Conservation (phyloP, 2,329 filamentous ascomycete species). For the Emergomyces africanus region DNA sequence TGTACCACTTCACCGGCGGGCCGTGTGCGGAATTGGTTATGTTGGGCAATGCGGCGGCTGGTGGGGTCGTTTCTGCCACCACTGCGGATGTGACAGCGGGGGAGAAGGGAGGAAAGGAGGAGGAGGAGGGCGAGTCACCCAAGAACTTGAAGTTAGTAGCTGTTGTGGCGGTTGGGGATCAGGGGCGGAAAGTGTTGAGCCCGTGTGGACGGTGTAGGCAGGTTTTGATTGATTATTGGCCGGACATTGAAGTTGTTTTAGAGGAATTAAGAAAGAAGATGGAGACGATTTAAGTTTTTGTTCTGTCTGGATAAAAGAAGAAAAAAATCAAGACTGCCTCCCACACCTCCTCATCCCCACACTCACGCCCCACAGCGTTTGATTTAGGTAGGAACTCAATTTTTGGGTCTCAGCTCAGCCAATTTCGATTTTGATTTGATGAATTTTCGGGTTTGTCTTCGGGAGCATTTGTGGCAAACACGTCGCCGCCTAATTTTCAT, state of each 20-base stretch:
- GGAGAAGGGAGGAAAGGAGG: background rate
- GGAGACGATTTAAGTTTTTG: too few species aligned
- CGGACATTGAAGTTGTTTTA: constrained; percentile 15
- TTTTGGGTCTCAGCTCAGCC: too few species aligned
- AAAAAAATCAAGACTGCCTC: too few species aligned
- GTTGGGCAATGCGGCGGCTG: constrained; percentile 16
- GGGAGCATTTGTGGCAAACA: too few species aligned
- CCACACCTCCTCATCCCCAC: too few species aligned
- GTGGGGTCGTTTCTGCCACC: constrained; percentile 2
- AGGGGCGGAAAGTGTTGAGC: constrained; percentile 13
- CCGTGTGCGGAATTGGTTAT: constrained; percentile 20
- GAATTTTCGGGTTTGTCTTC: too few species aligned
- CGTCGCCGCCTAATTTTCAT: too few species aligned
- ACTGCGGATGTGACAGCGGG: background rate
- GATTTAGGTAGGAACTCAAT: too few species aligned
- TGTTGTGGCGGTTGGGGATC: constrained; percentile 16
- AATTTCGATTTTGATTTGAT: too few species aligned
- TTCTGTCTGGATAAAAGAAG: too few species aligned
- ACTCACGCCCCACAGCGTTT: too few species aligned
- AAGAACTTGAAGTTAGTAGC: constrained; percentile 14
- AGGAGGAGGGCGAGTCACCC: too few species aligned
- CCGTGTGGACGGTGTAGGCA: constrained; percentile 20
- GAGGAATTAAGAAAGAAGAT: background rate
- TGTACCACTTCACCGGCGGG: constrained; percentile 19
- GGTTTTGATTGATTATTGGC: constrained; percentile 16